Evolutionary conservation across 1,139 yeast species (phyloP).

Genomic region (Pichia sp.): DNA sequence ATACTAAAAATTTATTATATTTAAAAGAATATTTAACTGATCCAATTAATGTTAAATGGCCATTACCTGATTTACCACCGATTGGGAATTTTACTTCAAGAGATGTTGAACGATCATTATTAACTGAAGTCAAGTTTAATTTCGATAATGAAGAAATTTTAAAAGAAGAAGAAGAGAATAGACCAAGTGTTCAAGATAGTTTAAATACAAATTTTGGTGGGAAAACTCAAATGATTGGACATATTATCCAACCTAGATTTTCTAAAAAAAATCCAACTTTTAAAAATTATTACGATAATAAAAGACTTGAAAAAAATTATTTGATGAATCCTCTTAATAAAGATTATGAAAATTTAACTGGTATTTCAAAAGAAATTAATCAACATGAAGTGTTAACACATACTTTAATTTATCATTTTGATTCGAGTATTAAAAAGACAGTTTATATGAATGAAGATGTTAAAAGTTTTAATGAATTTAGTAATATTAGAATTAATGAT

Average conservation of each 20-base stretch:
- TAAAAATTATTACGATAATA: slow-evolving; percentile 50
- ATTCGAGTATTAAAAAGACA: slow-evolving; percentile 24
- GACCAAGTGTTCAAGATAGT: slow-evolving; percentile 22
- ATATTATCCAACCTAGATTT: slow-evolving; percentile 27
- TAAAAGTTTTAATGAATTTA: slow-evolving; percentile 30
- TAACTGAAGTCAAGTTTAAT: slow-evolving; percentile 70
- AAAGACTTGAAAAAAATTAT: slow-evolving; percentile 64
- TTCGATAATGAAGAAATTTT: slow-evolving; percentile 49
- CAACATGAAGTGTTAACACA: slow-evolving; percentile 39
- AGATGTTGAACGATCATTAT: slow-evolving; percentile 73
- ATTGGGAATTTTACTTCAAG: slow-evolving; percentile 57
- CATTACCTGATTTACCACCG: slow-evolving; percentile 65
- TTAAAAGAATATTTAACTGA: slow-evolving; percentile 48
- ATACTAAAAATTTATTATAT: slow-evolving; percentile 59
- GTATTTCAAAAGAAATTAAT: slow-evolving; percentile 42
- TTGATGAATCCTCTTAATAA: slow-evolving; percentile 57
- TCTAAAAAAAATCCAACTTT: slow-evolving; percentile 18
- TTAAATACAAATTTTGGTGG: slow-evolving; percentile 28
- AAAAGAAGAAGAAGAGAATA: slow-evolving; percentile 31
- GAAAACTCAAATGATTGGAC: slow-evolving; percentile 33
- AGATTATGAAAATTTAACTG: slow-evolving; percentile 51
- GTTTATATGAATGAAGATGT: slow-evolving; percentile 30
- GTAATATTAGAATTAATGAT: slow-evolving; percentile 28
- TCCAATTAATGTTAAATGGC: slow-evolving; percentile 46
- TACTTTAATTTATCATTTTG: slow-evolving; percentile 40